These are phyloP conservation scores for Barnettozyma sp. DNA, from an alignment of 805 yeast genomes.

Conservation along the genomic window DNA sequence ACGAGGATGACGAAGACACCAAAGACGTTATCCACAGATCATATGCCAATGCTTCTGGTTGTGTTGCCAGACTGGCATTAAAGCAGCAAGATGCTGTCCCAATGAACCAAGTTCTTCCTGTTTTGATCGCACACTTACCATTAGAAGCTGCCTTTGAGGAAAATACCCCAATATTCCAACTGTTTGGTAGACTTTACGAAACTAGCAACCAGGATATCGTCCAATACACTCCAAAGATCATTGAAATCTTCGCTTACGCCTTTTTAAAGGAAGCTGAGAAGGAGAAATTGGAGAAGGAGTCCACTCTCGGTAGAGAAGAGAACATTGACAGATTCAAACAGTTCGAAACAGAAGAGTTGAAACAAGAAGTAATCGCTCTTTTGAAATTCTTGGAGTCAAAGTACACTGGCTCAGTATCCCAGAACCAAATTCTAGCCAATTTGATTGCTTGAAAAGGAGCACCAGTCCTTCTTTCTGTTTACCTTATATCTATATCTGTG, in stretches of 20 bases:
- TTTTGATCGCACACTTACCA: slow-evolving; percentile 72
- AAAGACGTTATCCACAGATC: slow-evolving; percentile 76
- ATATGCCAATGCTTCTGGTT: slow-evolving; percentile 92
- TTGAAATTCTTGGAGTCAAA: slow-evolving; percentile 65
- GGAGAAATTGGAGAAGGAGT: slow-evolving; percentile 58
- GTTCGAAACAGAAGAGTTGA: slow-evolving; percentile 64
- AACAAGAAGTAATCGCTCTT: slow-evolving; percentile 56
- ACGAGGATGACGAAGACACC: slow-evolving; percentile 66
- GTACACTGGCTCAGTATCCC: slow-evolving; percentile 56
- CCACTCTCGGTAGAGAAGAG: slow-evolving; percentile 83
- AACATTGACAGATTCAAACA: slow-evolving; percentile 71
- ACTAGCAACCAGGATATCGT: slow-evolving; percentile 49
- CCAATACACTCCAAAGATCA: slow-evolving; percentile 49
- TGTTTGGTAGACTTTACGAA: slow-evolving; percentile 67
- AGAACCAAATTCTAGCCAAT: slow-evolving; percentile 30
- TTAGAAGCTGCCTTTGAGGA: slow-evolving; percentile 86
- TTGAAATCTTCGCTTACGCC: slow-evolving; percentile 61
- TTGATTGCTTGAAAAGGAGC: slow-evolving; percentile 25
- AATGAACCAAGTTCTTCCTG: slow-evolving; percentile 66
- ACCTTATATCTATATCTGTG: too few relatives aligned
- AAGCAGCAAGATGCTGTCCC: slow-evolving; percentile 71
- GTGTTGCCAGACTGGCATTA: slow-evolving; percentile 87
- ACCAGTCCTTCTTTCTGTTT: too few relatives aligned
- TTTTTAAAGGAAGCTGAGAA: slow-evolving; percentile 72
- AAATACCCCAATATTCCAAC: slow-evolving; percentile 80